Evolutionary conservation across 352 stramenopile genomes (phyloP), one percentile per base, ranked within the genome.

Genomic region (Globisporangium yorkense): DNA sequence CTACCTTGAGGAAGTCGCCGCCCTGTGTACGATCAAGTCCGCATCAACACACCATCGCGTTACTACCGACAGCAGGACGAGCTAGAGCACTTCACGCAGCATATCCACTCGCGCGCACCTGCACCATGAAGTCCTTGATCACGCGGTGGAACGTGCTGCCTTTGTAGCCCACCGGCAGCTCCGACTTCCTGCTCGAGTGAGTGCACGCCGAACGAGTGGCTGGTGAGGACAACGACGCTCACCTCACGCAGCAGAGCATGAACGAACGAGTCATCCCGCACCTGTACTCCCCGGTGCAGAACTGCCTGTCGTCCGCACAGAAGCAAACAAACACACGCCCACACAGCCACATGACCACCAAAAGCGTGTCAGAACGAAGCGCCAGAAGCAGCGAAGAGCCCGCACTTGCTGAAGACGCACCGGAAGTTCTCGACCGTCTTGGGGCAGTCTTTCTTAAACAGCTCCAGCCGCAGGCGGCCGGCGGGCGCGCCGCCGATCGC

Each of bases 351-450:
- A 27, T 27, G 24, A 13, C 9, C 65, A 15, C 57, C 54, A 35
- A 40, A 54, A 31, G 27, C 8, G 33, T 15, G 20, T 48, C 5
- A 54, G 55, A 15, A 20, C 49, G 43, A 47, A 40, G 41, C 18
- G 20, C 10, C 18, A 37, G 35, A 10, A 8, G 15, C 12, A 57
- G 27, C 40, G 37, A 52, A 33, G 20, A 24, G 24, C 7, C 31
- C 27, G 7, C 7, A 50, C 21, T 12, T 18, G 20, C 21, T 4
- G 10, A 20, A 20, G 31, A 39, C 68, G 55, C 59, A 83, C 81
- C 79, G 77, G 70, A 98, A 99, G 72, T 99, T 99, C 74, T 98
- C 94, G 46, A 96, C 96, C 20, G 96, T 99, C 76, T 92, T 97
- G 29, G 95, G 96, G 39, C 89, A 97, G 61, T 96, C 85, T 75